Conservation (phyloP, 2,329 filamentous ascomycete genomes). For the Claviceps digitariae region DNA sequence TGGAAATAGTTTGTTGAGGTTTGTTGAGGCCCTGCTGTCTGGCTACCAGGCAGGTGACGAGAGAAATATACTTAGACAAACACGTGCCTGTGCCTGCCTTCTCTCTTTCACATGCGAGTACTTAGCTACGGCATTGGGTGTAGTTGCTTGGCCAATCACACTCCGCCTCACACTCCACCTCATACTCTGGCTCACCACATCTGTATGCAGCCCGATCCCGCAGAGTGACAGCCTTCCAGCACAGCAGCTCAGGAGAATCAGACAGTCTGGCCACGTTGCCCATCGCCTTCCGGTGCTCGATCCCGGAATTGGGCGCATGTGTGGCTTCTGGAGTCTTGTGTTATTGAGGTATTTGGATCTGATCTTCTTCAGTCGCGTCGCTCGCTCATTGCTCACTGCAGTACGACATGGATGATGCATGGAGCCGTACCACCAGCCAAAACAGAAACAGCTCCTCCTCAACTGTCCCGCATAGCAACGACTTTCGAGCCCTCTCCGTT, state of each 20-base stretch:
- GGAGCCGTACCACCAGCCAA: not conserved
- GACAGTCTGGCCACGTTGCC: not conserved
- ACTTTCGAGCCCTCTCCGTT: not conserved
- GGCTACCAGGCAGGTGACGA: not conserved
- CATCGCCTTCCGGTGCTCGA: too few relatives aligned
- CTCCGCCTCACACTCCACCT: not conserved
- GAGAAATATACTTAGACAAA: not conserved
- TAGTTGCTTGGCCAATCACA: not conserved
- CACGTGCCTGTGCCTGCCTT: too few relatives aligned
- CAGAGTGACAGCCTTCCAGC: not conserved
- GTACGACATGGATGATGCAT: not conserved
- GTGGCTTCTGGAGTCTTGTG: not conserved
- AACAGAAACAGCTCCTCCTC: not conserved
- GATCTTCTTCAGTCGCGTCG: too few relatives aligned
- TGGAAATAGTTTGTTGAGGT: too few relatives aligned
- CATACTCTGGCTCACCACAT: not conserved
- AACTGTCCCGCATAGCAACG: not conserved
- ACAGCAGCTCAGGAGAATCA: not conserved
- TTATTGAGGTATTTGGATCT: not conserved
- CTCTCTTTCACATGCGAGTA: not conserved
- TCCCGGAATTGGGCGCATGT: not conserved
- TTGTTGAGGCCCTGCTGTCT: too few relatives aligned
- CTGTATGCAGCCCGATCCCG: not conserved
- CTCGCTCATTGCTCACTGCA: not conserved
- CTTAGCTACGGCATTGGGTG: too few relatives aligned